These are phyloP conservation scores for Spizellomyces punctatus DNA, from an alignment of 192 early-diverging fungal species.

Conservation along the genomic window DNA sequence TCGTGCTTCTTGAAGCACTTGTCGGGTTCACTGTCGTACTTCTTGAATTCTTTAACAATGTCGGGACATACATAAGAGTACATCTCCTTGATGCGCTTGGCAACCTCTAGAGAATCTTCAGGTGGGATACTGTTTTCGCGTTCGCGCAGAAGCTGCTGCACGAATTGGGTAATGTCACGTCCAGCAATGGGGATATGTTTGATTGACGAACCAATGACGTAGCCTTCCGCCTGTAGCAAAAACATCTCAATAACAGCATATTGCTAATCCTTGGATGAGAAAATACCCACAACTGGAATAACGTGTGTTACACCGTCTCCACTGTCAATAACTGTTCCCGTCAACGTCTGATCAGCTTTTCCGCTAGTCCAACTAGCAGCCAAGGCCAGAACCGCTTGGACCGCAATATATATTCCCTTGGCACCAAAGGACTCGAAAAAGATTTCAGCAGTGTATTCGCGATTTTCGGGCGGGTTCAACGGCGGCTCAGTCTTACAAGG, in stretches of 20 bases:
- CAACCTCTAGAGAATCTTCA: slow-evolving; percentile 93
- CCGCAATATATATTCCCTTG: slow-evolving; percentile 97
- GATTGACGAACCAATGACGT: slow-evolving; percentile 96
- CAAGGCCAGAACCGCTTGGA: slow-evolving; percentile 97
- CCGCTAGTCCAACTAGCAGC: slow-evolving; percentile 93
- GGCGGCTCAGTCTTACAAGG: slow-evolving; percentile 89
- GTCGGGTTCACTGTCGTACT: slow-evolving; percentile 85
- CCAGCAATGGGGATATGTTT: slow-evolving; percentile 99
- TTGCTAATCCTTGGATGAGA: background rate
- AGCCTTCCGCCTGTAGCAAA: slow-evolving; percentile 82
- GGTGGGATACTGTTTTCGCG: slow-evolving; percentile 96
- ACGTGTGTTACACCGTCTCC: slow-evolving; percentile 99
- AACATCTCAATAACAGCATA: background rate
- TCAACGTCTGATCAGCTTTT: slow-evolving; percentile 86
- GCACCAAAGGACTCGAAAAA: slow-evolving; percentile 99
- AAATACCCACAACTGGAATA: slow-evolving; percentile 84
- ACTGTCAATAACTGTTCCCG: slow-evolving; percentile 97
- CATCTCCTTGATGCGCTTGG: slow-evolving; percentile 95
- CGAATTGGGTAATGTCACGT: slow-evolving; percentile 95
- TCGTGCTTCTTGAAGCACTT: slow-evolving; percentile 90
- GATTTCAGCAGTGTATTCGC: slow-evolving; percentile 98
- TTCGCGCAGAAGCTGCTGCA: slow-evolving; percentile 96
- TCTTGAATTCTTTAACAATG: slow-evolving; percentile 96
- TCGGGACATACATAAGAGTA: slow-evolving; percentile 96
- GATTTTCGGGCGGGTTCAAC: slow-evolving; percentile 96